Conservation (phyloP, 75 land plant genomes). For the Cryptomeria japonica region DNA sequence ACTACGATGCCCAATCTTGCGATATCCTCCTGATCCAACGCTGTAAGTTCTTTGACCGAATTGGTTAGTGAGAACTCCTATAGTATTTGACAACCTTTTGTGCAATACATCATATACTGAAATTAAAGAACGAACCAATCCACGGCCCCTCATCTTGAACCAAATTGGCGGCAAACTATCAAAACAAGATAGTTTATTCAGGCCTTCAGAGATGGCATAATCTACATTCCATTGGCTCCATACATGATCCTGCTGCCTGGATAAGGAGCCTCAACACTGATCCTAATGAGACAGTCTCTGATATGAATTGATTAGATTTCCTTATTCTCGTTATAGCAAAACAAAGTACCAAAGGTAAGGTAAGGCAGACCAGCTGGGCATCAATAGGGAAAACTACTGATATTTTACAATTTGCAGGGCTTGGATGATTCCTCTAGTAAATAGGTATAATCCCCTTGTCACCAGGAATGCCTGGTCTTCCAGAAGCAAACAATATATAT, state of each 20-base stretch:
- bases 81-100: neutral
- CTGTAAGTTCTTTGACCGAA: slow-evolving; percentile 1
- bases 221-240: neutral
- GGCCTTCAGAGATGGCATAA: neutral
- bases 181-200: neutral
- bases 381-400: neutral
- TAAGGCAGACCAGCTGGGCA: neutral
- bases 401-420: neutral
- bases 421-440: neutral
- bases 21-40: slow-evolving; percentile 4
- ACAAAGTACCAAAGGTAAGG: too few relatives aligned
- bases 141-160: neutral
- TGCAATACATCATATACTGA: neutral
- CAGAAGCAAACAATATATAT: neutral
- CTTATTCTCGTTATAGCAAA: too few relatives aligned
- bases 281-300: neutral
- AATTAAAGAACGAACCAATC: slow-evolving; percentile 8
- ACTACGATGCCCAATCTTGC: neutral
- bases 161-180: neutral
- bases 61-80: neutral
- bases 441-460: neutral
- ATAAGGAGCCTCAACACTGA: neutral
- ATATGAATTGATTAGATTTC: neutral
- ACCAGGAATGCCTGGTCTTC: neutral
- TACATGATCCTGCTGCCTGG: neutral